Conservation (phyloP, 805 yeast species). For the Yarrowia deformans region DNA sequence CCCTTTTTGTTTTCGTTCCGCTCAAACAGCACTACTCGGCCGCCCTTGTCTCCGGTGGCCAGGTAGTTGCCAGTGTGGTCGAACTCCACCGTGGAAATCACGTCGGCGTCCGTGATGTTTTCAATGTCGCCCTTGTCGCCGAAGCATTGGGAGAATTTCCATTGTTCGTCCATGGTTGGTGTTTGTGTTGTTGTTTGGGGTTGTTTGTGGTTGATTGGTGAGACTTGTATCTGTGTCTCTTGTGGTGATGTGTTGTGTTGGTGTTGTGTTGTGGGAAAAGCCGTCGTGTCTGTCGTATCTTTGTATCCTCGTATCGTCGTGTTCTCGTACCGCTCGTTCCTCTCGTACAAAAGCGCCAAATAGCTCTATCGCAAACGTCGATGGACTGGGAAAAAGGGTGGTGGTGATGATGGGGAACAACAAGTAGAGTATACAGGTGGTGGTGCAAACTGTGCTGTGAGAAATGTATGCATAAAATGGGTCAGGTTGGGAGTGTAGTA, state of each 20-base stretch:
- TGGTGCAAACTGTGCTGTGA: constrained; percentile 27
- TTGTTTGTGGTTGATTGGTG: too few species aligned
- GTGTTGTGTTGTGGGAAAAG: too few species aligned
- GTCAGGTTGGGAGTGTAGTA: neutral
- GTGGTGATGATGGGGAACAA: constrained; percentile 13
- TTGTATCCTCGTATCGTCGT: neutral
- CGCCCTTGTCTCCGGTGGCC: constrained; percentile 99
- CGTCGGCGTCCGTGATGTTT: constrained; percentile 94
- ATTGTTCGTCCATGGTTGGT: constrained; percentile 49
- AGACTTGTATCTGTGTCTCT: neutral
- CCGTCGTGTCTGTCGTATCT: too few species aligned
- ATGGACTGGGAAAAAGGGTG: neutral
- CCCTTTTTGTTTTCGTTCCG: constrained; percentile 74
- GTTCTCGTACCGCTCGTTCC: constrained; percentile 3
- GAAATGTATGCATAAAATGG: constrained; percentile 11
- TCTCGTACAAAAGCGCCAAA: constrained; percentile 7
- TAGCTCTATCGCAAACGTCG: constrained; percentile 19
- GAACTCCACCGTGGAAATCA: constrained; percentile 95
- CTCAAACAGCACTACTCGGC: constrained; percentile 94
- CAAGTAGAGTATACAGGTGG: constrained; percentile 2
- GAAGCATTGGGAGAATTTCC: constrained; percentile 97
- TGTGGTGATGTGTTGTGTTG: neutral
- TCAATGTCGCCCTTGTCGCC: constrained; percentile 99
- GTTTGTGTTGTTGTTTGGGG: neutral
- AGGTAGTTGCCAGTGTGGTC: constrained; percentile 92